Conservation (phyloP, 306 rosid genomes). For the Malus orientalis region DNA sequence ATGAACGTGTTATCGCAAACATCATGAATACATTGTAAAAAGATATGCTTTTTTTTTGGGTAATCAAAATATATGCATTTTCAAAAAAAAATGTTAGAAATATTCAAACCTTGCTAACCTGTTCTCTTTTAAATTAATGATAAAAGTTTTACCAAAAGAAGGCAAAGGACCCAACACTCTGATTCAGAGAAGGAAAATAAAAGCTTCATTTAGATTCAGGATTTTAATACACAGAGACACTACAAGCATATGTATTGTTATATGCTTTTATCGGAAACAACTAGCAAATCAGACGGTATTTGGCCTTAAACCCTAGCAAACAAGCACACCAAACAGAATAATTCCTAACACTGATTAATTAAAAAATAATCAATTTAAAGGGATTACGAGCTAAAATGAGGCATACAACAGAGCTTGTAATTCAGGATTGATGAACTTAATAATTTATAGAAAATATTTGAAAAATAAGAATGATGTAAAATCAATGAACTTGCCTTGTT, state of each 20-base stretch:
- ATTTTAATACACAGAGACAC: background rate
- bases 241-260: background rate
- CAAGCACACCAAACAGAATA: no score
- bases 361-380: no score
- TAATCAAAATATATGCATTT: background rate
- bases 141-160: background rate
- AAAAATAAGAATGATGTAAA: background rate
- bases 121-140: background rate
- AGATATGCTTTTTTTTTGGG: background rate
- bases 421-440: background rate
- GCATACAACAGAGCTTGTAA: no score
- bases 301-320: no score
- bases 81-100: background rate
- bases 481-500: constrained; percentile 48
- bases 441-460: background rate
- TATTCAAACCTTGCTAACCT: background rate
- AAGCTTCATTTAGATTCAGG: background rate
- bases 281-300: no score
- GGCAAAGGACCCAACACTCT: no score
- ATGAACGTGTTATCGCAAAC: background rate
- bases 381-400: no score
- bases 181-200: background rate
- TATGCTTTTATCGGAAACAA: background rate
- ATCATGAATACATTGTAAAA: background rate
- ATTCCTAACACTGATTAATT: no score